Conservation (phyloP, 129 eudicot genomes). For the Flaveria bidentis region DNA sequence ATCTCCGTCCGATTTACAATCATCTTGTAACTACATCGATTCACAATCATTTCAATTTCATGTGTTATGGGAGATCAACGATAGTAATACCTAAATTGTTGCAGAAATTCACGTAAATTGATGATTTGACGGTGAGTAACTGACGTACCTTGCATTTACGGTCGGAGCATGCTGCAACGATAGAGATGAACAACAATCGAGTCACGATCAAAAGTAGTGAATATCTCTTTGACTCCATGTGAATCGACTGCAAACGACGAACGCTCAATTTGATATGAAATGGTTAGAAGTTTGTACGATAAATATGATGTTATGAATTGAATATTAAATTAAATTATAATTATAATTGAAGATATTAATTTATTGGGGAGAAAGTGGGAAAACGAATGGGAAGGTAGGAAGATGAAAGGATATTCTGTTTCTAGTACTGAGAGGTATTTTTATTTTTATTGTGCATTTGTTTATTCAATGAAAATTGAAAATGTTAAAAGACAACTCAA, state of each 20-base stretch:
- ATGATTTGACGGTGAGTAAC: background rate
- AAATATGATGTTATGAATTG: background rate
- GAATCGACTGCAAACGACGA: slow-evolving; percentile 6
- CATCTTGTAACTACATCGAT: slow-evolving; percentile 46
- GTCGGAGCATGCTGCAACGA: slow-evolving; percentile 50
- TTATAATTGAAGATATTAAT: background rate
- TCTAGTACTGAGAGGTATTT: background rate
- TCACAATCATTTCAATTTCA: background rate
- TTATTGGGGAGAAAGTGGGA: slow-evolving; percentile 14
- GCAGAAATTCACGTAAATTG: background rate
- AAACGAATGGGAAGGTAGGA: slow-evolving; percentile 11
- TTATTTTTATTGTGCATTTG: background rate
- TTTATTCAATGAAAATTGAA: too few species aligned
- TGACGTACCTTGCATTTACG: slow-evolving; percentile 57
- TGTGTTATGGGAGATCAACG: too few species aligned
- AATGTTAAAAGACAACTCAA: too few species aligned
- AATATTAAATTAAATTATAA: background rate
- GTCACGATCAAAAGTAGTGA: slow-evolving; percentile 9
- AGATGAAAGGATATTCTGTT: slow-evolving; percentile 6
- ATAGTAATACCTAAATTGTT: background rate
- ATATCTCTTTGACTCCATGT: slow-evolving; percentile 18
- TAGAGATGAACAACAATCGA: slow-evolving; percentile 20
- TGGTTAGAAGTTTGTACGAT: slow-evolving; percentile 10
- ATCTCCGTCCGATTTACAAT: slow-evolving; percentile 51
- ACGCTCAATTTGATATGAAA: background rate